phyloP scores from a whole-genome alignment of 2,329 filamentous ascomycete genomes.

The Scedosporium apiospermum region DNA sequence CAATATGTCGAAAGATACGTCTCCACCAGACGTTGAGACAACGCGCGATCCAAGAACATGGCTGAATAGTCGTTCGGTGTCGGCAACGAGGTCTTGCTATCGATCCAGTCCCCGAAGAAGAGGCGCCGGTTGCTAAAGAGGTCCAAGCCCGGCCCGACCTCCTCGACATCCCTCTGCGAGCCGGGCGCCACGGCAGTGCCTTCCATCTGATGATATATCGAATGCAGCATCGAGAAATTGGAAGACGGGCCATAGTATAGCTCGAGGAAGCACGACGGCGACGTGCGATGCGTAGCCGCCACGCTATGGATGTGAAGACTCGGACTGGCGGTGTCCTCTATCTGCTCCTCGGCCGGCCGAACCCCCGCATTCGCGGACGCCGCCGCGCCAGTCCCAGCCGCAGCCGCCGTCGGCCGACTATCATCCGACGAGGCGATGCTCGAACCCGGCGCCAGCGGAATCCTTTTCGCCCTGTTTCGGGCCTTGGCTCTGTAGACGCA shows the following conservation, averaged over 20 bases:
- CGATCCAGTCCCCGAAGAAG: slow-evolving; percentile 25
- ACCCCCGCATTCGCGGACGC: background rate
- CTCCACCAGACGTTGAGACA: slow-evolving; percentile 26
- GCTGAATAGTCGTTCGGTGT: slow-evolving; percentile 15
- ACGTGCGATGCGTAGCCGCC: slow-evolving; percentile 34
- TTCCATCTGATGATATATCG: slow-evolving; percentile 22
- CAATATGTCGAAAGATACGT: slow-evolving; percentile 31
- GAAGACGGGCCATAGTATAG: slow-evolving; percentile 37
- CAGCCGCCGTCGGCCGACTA: background rate
- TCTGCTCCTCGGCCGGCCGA: background rate
- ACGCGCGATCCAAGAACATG: slow-evolving; percentile 27
- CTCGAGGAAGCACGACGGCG: slow-evolving; percentile 31
- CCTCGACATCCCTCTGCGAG: slow-evolving; percentile 18
- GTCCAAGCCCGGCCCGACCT: slow-evolving; percentile 21
- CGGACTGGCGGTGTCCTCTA: slow-evolving; percentile 5
- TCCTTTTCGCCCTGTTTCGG: slow-evolving; percentile 18
- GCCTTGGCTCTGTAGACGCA: slow-evolving; percentile 23
- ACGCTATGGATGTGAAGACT: slow-evolving; percentile 29
- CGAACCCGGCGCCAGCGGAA: slow-evolving; percentile 8
- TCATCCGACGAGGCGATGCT: background rate
- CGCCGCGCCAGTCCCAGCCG: background rate
- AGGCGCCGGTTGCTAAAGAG: slow-evolving; percentile 19
- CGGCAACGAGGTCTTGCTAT: slow-evolving; percentile 19
- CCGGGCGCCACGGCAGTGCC: slow-evolving; percentile 15
- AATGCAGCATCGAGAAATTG: slow-evolving; percentile 30